Percentiles rank a stretch among this genome's conserved stretches.
Conservation (phyloP, 2,329 filamentous ascomycete species). For the Gliomastix tumulicola region DNA sequence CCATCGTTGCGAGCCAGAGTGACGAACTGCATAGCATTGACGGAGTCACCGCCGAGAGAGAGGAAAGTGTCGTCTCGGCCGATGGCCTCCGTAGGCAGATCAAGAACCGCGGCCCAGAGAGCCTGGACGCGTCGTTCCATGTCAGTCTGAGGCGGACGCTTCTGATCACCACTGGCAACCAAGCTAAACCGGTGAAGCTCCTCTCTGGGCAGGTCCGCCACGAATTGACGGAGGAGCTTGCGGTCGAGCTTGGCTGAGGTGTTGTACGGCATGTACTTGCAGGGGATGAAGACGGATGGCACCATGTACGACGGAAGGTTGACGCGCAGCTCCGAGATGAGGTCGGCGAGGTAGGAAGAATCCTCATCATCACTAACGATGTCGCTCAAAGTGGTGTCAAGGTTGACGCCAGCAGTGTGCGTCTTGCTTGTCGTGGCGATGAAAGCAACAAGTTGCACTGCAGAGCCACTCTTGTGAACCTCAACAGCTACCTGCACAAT, state of each 20-base stretch:
- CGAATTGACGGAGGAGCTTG: not conserved
- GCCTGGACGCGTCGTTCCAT: not conserved
- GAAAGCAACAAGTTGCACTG: too few relatives aligned
- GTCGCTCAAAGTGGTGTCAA: conserved; percentile 1
- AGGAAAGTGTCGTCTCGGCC: conserved; percentile 5
- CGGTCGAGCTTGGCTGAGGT: conserved; percentile 7
- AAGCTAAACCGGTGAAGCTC: not conserved
- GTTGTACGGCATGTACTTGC: conserved; percentile 4
- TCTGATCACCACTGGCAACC: not conserved
- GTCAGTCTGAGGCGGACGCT: not conserved
- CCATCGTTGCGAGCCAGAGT: not conserved
- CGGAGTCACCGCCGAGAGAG: conserved; percentile 8
- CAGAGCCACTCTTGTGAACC: conserved; percentile 1
- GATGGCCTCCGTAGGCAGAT: not conserved
- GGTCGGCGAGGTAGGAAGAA: too few relatives aligned
- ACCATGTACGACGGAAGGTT: conserved; percentile 8
- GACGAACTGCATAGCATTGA: conserved; percentile 4
- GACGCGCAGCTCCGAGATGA: conserved; percentile 1
- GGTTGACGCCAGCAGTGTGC: conserved; percentile 7
- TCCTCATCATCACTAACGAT: conserved; percentile 4
- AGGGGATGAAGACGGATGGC: conserved; percentile 7
- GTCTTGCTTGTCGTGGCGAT: too few relatives aligned
- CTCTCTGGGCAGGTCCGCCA: not conserved
- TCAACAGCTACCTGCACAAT: conserved; percentile 3
- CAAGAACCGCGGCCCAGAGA: not conserved